These are phyloP conservation scores for Rutstroemia sp. DNA, from an alignment of 2,329 filamentous ascomycete genomes.

Conservation along the genomic window DNA sequence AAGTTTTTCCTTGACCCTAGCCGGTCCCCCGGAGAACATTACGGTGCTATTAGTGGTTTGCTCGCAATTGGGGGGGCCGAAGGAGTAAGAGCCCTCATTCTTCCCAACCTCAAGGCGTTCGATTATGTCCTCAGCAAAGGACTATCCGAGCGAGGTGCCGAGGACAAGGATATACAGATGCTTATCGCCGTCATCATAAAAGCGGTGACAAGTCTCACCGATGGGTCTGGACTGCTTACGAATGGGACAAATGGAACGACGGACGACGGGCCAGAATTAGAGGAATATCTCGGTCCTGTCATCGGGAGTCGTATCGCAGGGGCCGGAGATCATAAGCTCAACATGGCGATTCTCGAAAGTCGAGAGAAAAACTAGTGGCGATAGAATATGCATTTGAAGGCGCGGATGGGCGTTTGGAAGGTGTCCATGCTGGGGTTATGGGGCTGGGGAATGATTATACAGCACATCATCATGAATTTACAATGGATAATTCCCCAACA, in stretches of 20 bases:
- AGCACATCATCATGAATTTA: too few relatives aligned
- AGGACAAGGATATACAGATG: slow-evolving; percentile 50
- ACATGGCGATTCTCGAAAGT: slow-evolving; percentile 22
- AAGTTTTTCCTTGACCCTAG: slow-evolving; percentile 86
- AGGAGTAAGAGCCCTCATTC: slow-evolving; percentile 53
- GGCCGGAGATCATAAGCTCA: slow-evolving; percentile 23
- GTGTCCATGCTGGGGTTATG: neutral
- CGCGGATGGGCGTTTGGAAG: neutral
- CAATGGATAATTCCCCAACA: too few relatives aligned
- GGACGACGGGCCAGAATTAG: slow-evolving; percentile 18
- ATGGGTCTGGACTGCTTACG: slow-evolving; percentile 23
- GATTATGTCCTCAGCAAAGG: slow-evolving; percentile 52
- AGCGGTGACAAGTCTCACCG: slow-evolving; percentile 46
- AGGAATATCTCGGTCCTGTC: slow-evolving; percentile 26
- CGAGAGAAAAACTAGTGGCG: slow-evolving; percentile 2
- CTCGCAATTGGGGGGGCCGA: slow-evolving; percentile 66
- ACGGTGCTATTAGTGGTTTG: slow-evolving; percentile 78
- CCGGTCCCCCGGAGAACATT: slow-evolving; percentile 77
- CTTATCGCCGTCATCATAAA: slow-evolving; percentile 50
- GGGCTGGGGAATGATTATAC: too few relatives aligned
- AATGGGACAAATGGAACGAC: slow-evolving; percentile 21
- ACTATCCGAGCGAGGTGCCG: slow-evolving; percentile 42
- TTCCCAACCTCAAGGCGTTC: slow-evolving; percentile 60
- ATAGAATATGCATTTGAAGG: neutral
- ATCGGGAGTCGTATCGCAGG: slow-evolving; percentile 23